A percentile compares a stretch with the other conserved stretches of the same genome.
These are phyloP conservation scores for Cercospora citrullina DNA, from an alignment of 2,329 filamentous ascomycete species.

Conservation along the genomic window DNA sequence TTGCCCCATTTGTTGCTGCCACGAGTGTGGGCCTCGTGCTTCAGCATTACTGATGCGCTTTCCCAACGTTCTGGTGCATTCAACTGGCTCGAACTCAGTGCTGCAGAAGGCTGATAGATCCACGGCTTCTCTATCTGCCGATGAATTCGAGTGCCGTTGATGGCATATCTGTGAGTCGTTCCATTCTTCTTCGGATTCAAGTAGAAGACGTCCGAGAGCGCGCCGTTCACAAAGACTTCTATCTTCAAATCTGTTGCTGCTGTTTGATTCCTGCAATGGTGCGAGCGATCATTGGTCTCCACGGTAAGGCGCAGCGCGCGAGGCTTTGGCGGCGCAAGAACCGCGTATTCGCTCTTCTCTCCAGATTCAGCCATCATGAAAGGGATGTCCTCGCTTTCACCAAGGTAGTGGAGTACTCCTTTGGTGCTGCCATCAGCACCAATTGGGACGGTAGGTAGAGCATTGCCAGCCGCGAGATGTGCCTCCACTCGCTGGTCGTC, in stretches of 20 bases:
- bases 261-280: neutral
- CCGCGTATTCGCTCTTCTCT: neutral
- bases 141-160: conserved; percentile 44
- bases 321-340: conserved; percentile 6
- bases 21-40: conserved; percentile 39
- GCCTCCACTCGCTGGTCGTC: conserved; percentile 26
- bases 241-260: conserved; percentile 44
- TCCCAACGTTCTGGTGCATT: conserved; percentile 40
- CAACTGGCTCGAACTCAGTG: conserved; percentile 12
- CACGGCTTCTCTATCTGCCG: conserved; percentile 48
- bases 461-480: conserved; percentile 16
- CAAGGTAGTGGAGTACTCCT: conserved; percentile 36
- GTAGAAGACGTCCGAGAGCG: conserved; percentile 37
- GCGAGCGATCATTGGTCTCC: conserved; percentile 11
- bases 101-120: conserved; percentile 39
- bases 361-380: conserved; percentile 38
- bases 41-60: conserved; percentile 35
- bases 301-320: conserved; percentile 21
- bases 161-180: conserved; percentile 24
- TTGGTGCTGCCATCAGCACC: conserved; percentile 21
- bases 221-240: conserved; percentile 52
- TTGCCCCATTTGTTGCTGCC: conserved; percentile 39
- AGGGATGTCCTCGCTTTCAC: conserved; percentile 35
- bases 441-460: conserved; percentile 30
- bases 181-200: conserved; percentile 23